Conservation (phyloP, 768 basidiomycete genomes). For the Lactarius psammicola region DNA sequence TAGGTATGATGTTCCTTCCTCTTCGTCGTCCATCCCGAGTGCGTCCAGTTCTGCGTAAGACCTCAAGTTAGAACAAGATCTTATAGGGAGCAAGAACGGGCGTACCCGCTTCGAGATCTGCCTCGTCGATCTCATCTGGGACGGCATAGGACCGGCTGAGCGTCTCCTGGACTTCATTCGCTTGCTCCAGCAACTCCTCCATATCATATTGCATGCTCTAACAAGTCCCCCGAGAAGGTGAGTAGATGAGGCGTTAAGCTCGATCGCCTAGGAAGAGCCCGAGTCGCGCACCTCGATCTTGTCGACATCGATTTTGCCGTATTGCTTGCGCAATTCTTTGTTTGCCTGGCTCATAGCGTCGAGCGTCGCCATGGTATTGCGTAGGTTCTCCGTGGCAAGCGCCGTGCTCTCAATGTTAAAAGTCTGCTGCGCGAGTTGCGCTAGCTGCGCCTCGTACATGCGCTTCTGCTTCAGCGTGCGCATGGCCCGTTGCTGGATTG, state of each 20-base stretch:
- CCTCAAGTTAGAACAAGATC: background rate
- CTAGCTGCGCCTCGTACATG: conserved; percentile 92
- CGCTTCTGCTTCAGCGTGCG: conserved; percentile 91
- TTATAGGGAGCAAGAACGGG: conserved; percentile 15
- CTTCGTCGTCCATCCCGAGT: conserved; percentile 86
- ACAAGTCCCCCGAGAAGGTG: background rate
- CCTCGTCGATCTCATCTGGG: conserved; percentile 97
- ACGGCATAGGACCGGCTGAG: conserved; percentile 92
- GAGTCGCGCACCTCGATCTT: conserved; percentile 83
- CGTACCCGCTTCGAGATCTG: conserved; percentile 92
- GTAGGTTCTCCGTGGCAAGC: conserved; percentile 94
- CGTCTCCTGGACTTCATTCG: conserved; percentile 96
- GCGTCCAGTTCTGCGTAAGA: conserved; percentile 80
- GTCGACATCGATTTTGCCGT: conserved; percentile 95
- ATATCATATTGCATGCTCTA: conserved; percentile 97
- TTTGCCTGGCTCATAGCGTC: conserved; percentile 96
- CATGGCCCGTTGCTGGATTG: conserved; percentile 92
- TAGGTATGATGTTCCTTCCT: conserved; percentile 88
- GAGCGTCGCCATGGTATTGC: conserved; percentile 98
- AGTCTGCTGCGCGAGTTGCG: conserved; percentile 89
- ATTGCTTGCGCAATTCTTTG: conserved; percentile 95
- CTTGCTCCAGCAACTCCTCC: conserved; percentile 95
- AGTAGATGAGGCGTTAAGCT: background rate
- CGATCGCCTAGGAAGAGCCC: background rate
- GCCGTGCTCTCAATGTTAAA: conserved; percentile 99